Evolutionary conservation across 2,329 filamentous ascomycete species (phyloP), one percentile per base, ranked within the genome.

Genomic region (Colletotrichum incanum): DNA sequence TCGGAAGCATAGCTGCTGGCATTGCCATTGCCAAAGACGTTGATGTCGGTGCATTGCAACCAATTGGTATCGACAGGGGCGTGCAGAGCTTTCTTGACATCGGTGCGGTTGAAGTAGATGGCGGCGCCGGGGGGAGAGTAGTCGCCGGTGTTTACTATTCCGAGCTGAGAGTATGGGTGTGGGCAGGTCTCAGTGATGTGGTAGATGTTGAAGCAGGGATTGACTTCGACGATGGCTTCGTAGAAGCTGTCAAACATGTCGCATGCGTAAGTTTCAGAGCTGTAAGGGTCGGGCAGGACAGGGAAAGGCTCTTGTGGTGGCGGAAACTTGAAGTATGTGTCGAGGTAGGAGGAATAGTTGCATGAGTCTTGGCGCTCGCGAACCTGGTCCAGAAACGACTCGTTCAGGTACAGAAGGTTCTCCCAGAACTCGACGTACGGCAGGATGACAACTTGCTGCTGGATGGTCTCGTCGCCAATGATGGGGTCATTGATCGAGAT

Each of bases 141-240:
- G 31, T 82, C 79, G 71, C 91, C 85, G 2, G 86, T 86, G 28
- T 92, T 91, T 0, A 92, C 91, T 80, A 92, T 92, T n/a, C 90
- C 90, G 2, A 95, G 84, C 0, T 93, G 89, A 67, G 94, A 91
- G 87, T 90, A 94, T 1, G 89, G 83, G 3, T 91, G 75, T 0
- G 94, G 94, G 79, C 94, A 96, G 14, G 91, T 93, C 6, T 90
- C 91, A 5, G 89, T 89, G 18, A 96, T 88, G 67, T 93, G 89
- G 82, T 96, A 96, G n/a, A 93, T 84, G 79, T 94, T 90, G 82
- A 93, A 97, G 84, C 94, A 96, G 0, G 94, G 94, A 82, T 96
- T 96, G 43, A 89, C 81, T 1, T 83, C 78, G 5, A 85, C 73
- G 12, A 87, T 86, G 41, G 89, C 91, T 0, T 85, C 75, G 76